Conservation (phyloP, 2,329 filamentous ascomycete genomes). For the Ramichloridium luteum region DNA sequence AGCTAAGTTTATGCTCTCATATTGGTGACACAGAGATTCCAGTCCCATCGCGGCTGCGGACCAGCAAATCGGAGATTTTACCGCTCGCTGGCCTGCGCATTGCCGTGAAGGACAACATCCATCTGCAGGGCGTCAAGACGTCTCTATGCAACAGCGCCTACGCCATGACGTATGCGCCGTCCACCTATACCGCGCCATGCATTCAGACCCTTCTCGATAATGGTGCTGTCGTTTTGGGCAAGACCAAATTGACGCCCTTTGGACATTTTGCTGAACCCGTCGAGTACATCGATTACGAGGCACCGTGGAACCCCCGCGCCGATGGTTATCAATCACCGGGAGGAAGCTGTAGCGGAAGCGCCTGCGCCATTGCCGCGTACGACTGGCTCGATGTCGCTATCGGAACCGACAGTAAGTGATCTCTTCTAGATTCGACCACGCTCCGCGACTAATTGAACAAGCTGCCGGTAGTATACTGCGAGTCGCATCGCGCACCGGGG, state of each 20-base stretch:
- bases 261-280: conserved; percentile 26
- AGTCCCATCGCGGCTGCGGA: conserved; percentile 49
- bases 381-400: conserved; percentile 29
- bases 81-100: conserved; percentile 49
- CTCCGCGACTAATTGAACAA: too few species aligned
- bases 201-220: conserved; percentile 42
- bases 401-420: conserved; percentile 2
- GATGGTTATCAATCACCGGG: conserved; percentile 36
- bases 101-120: conserved; percentile 49
- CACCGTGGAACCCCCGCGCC: conserved; percentile 32
- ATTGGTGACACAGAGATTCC: too few species aligned
- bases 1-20: too few species aligned
- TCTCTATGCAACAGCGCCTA: conserved; percentile 45
- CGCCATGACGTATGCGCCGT: conserved; percentile 32
- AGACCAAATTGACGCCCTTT: conserved; percentile 32
- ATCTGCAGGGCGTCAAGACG: conserved; percentile 43
- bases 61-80: conserved; percentile 35
- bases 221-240: conserved; percentile 40
- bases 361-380: conserved; percentile 24
- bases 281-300: conserved; percentile 26
- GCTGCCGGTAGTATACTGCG: too few species aligned
- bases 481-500: too few species aligned
- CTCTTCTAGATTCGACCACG: too few species aligned
- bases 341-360: conserved; percentile 31
- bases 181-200: conserved; percentile 30